Conservation (phyloP, 2,329 filamentous ascomycete species). For the Clarireedia sp. region DNA sequence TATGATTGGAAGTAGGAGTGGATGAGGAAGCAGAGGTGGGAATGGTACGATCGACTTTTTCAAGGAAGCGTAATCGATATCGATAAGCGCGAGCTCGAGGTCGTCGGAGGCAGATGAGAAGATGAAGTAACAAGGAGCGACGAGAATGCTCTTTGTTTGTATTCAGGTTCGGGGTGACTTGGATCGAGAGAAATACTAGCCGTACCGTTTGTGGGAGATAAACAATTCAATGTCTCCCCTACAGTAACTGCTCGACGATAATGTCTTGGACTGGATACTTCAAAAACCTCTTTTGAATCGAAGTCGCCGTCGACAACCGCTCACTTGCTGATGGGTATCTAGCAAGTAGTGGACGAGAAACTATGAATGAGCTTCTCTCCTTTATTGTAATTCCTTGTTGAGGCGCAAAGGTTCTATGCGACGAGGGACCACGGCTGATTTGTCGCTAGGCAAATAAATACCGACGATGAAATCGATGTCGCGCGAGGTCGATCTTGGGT, state of each 20-base stretch:
- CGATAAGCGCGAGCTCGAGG: slow-evolving; percentile 8
- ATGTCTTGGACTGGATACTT: slow-evolving; percentile 6
- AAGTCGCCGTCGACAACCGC: not conserved
- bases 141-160: not conserved
- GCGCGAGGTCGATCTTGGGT: not conserved
- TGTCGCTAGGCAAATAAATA: not conserved
- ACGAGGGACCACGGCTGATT: not conserved
- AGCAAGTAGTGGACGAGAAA: not conserved
- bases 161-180: not conserved
- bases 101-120: slow-evolving; percentile 6
- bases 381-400: not conserved
- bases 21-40: not conserved
- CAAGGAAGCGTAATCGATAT: slow-evolving; percentile 12
- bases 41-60: slow-evolving; percentile 7
- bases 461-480: not conserved
- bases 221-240: slow-evolving; percentile 99
- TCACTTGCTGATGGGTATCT: not conserved
- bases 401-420: not conserved
- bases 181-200: slow-evolving; percentile 5
- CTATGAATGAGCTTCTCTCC: too few species aligned
- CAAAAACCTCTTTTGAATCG: not conserved
- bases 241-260: slow-evolving; percentile 39
- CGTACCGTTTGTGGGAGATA: slow-evolving; percentile 74
- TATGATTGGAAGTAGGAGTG: not conserved
- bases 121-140: not conserved